Base-by-base conservation (phyloP, 148 eudicot genomes). In the Camellia granthamiana region DNA sequence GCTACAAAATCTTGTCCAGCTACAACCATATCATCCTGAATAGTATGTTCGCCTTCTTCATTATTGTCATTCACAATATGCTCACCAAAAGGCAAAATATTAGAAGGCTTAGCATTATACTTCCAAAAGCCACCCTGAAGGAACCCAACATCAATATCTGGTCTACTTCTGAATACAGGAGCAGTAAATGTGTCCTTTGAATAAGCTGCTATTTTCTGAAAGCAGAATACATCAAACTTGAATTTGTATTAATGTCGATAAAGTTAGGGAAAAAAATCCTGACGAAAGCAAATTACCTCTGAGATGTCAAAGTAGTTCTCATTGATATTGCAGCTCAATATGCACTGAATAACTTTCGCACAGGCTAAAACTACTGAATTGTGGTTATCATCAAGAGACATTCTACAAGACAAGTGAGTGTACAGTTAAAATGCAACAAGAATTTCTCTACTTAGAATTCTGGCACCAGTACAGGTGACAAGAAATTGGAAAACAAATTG, bases 71-170 rank as follows among this genome's bases (percentile, higher is more conserved):
- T 82, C 63, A 74, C 60, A 23, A 59, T 52, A 77, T 85, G 88
- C 77, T 87, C 89, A 78, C 74, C 88, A 76, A 83, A 79, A 67
- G 83, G 84, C 73, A 89, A 79, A 79, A 93, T 86, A 79, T 84
- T 92, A 70, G 99, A 90, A 60, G 91, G 91, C 78, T 93, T 96
- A 59, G 95, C 82, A 80, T 83, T 93, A 82, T 93, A 96, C 86
- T 96, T 96, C 98, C 99, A 96, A 78, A 90, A 95, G 71, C 97
- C 96, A 68, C 99, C 97, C 78, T 85, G 89, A 87, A 95, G 94
- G 78, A 89, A 96, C 71, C 99, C 98, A 82, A 74, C 82, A 69
- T 85, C 90, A 64, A 91, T 82, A 74, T 91, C 93, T 63, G 97
- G 97, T 78, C 90, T 90, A 81, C 88, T 86, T 86, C 99, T 96